phyloP scores from a whole-genome alignment of 805 yeast genomes.

The Metschnikowia similis region DNA sequence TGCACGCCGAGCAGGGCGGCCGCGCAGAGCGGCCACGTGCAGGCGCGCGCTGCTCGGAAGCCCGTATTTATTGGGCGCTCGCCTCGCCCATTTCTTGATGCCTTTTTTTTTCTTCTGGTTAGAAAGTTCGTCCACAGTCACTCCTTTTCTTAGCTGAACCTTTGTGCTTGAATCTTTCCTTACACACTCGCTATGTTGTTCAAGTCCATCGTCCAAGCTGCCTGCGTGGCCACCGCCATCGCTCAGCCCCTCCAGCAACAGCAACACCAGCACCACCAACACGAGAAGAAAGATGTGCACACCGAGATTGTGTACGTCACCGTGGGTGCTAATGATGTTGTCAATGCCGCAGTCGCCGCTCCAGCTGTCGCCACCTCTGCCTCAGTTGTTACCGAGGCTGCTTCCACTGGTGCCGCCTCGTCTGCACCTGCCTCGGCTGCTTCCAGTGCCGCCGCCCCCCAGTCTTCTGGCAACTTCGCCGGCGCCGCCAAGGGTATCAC shows the following conservation, averaged over 20 bases:
- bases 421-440: slow-evolving; percentile 9
- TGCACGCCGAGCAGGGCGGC: neutral
- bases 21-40: neutral
- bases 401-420: slow-evolving; percentile 13
- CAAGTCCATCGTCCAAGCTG: slow-evolving; percentile 43
- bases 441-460: slow-evolving; percentile 5
- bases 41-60: neutral
- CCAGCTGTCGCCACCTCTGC: slow-evolving; percentile 26
- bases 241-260: slow-evolving; percentile 58
- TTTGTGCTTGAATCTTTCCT: slow-evolving; percentile 12
- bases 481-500: slow-evolving; percentile 66
- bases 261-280: slow-evolving; percentile 42
- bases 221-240: slow-evolving; percentile 45
- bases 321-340: slow-evolving; percentile 32
- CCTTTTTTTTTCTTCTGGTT: slow-evolving; percentile 13
- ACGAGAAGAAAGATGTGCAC: slow-evolving; percentile 52
- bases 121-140: slow-evolving; percentile 30
- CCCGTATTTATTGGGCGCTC: slow-evolving; percentile 2
- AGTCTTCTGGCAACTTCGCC: slow-evolving; percentile 23
- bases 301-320: slow-evolving; percentile 50
- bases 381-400: neutral
- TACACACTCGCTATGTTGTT: slow-evolving; percentile 41
- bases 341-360: slow-evolving; percentile 9
- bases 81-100: neutral
- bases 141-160: slow-evolving; percentile 22